Evolutionary conservation across 2,329 filamentous ascomycete species (phyloP).

Genomic region (Pseudocercospora ulei): DNA sequence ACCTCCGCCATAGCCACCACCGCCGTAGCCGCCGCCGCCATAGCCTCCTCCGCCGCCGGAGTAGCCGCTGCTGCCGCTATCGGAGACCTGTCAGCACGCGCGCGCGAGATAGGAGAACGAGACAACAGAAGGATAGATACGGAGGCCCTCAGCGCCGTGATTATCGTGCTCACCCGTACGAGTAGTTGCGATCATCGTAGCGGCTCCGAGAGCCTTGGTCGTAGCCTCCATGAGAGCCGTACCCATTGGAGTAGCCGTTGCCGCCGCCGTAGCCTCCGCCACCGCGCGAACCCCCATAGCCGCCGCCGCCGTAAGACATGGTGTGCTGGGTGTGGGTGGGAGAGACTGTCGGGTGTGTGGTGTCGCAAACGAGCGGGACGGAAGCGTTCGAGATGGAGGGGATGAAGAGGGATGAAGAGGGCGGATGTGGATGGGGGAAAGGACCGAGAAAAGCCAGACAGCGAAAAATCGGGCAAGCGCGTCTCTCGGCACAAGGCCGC

Average conservation of each 20-base stretch:
- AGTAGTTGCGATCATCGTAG: slow-evolving; percentile 33
- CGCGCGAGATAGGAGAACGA: slow-evolving; percentile 7
- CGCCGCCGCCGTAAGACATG: slow-evolving; percentile 62
- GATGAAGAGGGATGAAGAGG: neutral
- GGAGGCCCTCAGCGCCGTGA: slow-evolving; percentile 35
- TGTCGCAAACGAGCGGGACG: slow-evolving; percentile 3
- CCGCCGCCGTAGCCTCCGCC: slow-evolving; percentile 28
- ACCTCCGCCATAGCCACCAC: slow-evolving; percentile 31
- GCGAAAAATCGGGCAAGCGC: no score
- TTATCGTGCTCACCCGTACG: slow-evolving; percentile 41
- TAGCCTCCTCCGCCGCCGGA: slow-evolving; percentile 32
- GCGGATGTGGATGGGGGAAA: neutral
- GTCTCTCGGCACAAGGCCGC: no score
- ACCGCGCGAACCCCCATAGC: slow-evolving; percentile 35
- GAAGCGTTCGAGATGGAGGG: neutral
- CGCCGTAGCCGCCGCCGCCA: slow-evolving; percentile 30
- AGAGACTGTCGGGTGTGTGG: slow-evolving; percentile 18
- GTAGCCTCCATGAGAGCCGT: slow-evolving; percentile 32
- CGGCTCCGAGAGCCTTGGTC: slow-evolving; percentile 41
- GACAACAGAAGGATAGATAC: slow-evolving; percentile 20
- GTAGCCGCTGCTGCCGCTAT: slow-evolving; percentile 32
- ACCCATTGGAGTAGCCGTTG: slow-evolving; percentile 44
- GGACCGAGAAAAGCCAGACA: no score
- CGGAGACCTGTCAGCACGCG: slow-evolving; percentile 13
- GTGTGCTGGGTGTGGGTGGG: slow-evolving; percentile 28